Percentiles rank a stretch among this genome's conserved stretches.
Conservation (phyloP, 1,284 basidiomycete genomes). For the Cryptococcus floricola region DNA sequence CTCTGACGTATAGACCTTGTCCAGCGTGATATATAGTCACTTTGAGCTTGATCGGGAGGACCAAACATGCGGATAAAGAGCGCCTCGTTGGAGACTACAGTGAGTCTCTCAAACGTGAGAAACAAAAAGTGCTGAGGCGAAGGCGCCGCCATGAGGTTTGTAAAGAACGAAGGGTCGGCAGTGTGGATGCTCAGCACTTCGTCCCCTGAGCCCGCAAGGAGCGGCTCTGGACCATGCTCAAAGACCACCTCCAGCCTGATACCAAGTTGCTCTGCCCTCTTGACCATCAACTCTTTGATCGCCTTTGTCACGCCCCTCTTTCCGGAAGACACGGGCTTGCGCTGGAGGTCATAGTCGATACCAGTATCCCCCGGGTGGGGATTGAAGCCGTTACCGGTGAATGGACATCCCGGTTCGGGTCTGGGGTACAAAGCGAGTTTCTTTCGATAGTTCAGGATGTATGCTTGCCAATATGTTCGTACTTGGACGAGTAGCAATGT, state of each 20-base stretch:
- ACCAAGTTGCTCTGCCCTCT: conserved; percentile 43
- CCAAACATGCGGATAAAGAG: conserved; percentile 52
- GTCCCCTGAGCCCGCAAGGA: background rate
- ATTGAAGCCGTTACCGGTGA: conserved; percentile 31
- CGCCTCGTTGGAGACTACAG: conserved; percentile 41
- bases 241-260: conserved; percentile 48
- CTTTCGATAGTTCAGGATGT: conserved; percentile 63
- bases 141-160: conserved; percentile 54
- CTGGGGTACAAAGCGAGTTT: conserved; percentile 61
- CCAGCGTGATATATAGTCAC: background rate
- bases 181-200: conserved; percentile 53
- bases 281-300: conserved; percentile 47
- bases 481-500: conserved; percentile 59
- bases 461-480: conserved; percentile 65
- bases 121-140: conserved; percentile 52
- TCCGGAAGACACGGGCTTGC: conserved; percentile 51
- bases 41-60: conserved; percentile 1
- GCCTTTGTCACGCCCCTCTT: conserved; percentile 51
- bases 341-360: conserved; percentile 6
- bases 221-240: conserved; percentile 1
- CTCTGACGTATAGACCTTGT: conserved; percentile 17
- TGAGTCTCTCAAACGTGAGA: conserved; percentile 36
- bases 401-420: conserved; percentile 56
- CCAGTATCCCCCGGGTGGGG: conserved; percentile 19
- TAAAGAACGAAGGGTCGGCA: conserved; percentile 58